Evolutionary conservation across 2,329 filamentous ascomycete genomes (phyloP).

Genomic region (Pleomassaria siparia): DNA sequence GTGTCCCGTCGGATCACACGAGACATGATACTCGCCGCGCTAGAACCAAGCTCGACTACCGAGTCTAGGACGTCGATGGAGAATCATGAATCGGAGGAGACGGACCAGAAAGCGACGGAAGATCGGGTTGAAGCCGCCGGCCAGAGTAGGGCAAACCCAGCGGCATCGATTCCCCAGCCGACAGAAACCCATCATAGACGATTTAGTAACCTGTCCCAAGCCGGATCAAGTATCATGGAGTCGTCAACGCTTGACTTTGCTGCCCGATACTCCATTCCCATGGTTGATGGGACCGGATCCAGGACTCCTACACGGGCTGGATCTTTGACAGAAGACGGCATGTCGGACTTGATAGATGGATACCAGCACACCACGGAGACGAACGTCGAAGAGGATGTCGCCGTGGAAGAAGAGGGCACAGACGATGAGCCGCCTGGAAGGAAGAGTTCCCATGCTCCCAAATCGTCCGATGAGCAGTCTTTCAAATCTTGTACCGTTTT

Average conservation of each 20-base stretch:
- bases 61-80: constrained; percentile 19
- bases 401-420: neutral
- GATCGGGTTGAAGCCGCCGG: neutral
- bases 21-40: constrained; percentile 29
- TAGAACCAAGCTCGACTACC: constrained; percentile 32
- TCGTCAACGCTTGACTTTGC: constrained; percentile 38
- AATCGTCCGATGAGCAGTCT: constrained; percentile 35
- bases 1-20: constrained; percentile 36
- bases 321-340: constrained; percentile 28
- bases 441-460: constrained; percentile 26
- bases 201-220: constrained; percentile 29
- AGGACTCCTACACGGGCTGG: constrained; percentile 7
- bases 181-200: constrained; percentile 12
- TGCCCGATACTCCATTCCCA: constrained; percentile 31
- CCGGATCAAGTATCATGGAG: constrained; percentile 27
- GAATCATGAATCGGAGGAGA: no score
- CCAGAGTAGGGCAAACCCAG: neutral
- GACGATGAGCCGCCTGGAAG: constrained; percentile 12
- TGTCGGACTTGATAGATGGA: constrained; percentile 35
- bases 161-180: neutral
- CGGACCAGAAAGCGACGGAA: neutral
- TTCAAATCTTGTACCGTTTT: constrained; percentile 36
- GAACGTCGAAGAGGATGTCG: constrained; percentile 17
- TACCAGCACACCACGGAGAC: constrained; percentile 28
- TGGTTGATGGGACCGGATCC: constrained; percentile 19